Percentiles rank a stretch among this genome's conserved stretches.
Conservation (phyloP, 202 grass and related monocot species). For the Panicum hallii region DNA sequence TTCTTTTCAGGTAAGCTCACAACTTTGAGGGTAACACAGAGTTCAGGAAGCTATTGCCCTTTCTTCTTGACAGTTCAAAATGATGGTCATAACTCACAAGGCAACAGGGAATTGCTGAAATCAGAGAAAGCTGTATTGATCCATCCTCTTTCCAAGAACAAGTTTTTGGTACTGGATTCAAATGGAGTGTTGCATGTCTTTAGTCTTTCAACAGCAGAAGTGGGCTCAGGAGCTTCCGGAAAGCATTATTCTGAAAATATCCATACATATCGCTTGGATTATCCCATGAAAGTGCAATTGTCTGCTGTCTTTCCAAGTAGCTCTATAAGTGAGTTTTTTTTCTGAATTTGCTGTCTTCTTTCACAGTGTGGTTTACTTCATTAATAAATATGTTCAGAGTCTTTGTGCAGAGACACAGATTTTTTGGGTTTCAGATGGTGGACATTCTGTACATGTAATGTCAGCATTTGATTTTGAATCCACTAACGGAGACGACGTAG, state of each 20-base stretch:
- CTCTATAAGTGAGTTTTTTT: constrained; percentile 75
- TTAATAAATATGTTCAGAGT: constrained; percentile 82
- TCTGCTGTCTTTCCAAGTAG: constrained; percentile 77
- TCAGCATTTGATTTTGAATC: constrained; percentile 59
- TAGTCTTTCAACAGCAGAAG: constrained; percentile 42
- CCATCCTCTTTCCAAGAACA: constrained; percentile 73
- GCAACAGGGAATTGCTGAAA: constrained; percentile 43
- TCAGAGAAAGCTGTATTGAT: constrained; percentile 66
- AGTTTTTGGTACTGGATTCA: constrained; percentile 83
- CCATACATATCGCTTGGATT: constrained; percentile 52
- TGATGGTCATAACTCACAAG: constrained; percentile 45
- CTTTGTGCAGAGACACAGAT: constrained; percentile 74
- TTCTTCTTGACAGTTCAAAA: constrained; percentile 58
- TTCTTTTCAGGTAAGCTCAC: constrained; percentile 72
- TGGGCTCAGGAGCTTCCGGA: constrained; percentile 39
- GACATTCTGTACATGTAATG: constrained; percentile 73
- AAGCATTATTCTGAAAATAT: constrained; percentile 51
- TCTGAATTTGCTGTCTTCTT: constrained; percentile 42
- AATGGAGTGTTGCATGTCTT: constrained; percentile 78
- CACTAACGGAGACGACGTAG: constrained; percentile 36
- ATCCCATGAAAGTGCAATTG: constrained; percentile 76
- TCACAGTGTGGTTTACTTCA: constrained; percentile 49
- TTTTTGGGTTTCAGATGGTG: constrained; percentile 89
- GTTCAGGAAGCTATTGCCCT: constrained; percentile 69
- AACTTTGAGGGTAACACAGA: constrained; percentile 80